Evolutionary conservation across 768 basidiomycete genomes (phyloP).

Genomic region (Hericium alpestre): DNA sequence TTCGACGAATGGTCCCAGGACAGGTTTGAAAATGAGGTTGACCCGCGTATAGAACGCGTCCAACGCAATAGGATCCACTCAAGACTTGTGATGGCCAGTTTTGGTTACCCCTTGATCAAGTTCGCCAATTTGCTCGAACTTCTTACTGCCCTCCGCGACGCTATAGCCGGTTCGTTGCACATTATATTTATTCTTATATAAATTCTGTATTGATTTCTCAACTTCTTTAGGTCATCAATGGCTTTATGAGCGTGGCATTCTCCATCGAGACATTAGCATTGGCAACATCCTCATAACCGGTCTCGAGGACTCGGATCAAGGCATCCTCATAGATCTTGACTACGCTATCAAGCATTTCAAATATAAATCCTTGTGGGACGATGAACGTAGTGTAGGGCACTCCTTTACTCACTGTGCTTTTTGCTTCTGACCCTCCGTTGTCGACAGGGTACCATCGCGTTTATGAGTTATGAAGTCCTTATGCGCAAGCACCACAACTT

Average conservation of each 20-base stretch:
- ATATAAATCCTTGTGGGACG: neutral
- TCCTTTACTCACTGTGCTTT: neutral
- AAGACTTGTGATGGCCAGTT: neutral
- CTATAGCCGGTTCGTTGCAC: neutral
- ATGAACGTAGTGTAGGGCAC: neutral
- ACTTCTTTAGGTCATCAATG: neutral
- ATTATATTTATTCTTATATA: no score
- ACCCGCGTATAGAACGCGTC: neutral
- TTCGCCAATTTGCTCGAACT: neutral
- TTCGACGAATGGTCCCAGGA: no score
- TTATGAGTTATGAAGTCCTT: neutral
- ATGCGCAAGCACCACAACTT: no score
- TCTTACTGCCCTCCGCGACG: neutral
- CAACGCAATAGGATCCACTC: neutral
- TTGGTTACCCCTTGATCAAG: neutral
- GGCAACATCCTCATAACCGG: neutral
- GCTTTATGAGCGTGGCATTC: neutral
- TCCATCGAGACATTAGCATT: slow-evolving; percentile 4
- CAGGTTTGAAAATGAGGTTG: neutral
- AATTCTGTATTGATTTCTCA: neutral
- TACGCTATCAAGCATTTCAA: neutral
- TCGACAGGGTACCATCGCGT: neutral
- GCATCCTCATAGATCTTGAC: neutral
- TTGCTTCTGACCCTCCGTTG: neutral
- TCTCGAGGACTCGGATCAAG: neutral